Evolutionary conservation across 2,329 filamentous ascomycete species (phyloP).

Genomic region (Graphilbum sp.): DNA sequence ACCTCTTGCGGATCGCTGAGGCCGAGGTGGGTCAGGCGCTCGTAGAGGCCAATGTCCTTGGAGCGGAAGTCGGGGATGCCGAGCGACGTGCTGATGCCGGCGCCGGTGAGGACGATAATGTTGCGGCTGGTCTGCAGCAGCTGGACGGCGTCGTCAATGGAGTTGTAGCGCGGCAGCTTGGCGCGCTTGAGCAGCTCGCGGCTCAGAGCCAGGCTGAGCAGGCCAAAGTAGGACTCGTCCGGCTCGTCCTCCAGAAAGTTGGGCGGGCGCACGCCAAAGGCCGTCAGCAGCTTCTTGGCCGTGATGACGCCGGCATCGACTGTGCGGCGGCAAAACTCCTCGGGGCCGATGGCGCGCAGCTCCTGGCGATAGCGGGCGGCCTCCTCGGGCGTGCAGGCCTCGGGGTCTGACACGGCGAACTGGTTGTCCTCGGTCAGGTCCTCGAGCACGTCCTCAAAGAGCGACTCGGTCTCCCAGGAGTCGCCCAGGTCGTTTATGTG

Average conservation of each 20-base stretch:
- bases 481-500: conserved; percentile 34
- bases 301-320: conserved; percentile 53
- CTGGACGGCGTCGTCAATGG: conserved; percentile 69
- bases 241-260: conserved; percentile 52
- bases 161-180: conserved; percentile 68
- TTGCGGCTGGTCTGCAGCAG: conserved; percentile 61
- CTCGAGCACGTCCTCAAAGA: conserved; percentile 47
- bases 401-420: conserved; percentile 22
- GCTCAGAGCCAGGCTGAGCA: conserved; percentile 62
- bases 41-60: conserved; percentile 81
- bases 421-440: conserved; percentile 36
- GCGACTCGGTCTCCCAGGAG: conserved; percentile 46
- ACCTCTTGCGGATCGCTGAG: conserved; percentile 80
- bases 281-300: conserved; percentile 70
- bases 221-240: conserved; percentile 60
- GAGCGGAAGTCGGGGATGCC: conserved; percentile 96
- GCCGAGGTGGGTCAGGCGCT: conserved; percentile 64
- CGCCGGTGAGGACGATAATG: conserved; percentile 86
- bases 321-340: conserved; percentile 58
- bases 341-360: conserved; percentile 60
- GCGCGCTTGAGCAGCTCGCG: conserved; percentile 68
- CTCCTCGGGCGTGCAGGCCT: conserved; percentile 51
- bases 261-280: conserved; percentile 65
- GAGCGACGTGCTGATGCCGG: conserved; percentile 89
- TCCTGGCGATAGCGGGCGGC: conserved; percentile 50